These are phyloP conservation scores for Moniliophthora roreri DNA, from an alignment of 1,284 basidiomycete genomes.

Conservation along the genomic window DNA sequence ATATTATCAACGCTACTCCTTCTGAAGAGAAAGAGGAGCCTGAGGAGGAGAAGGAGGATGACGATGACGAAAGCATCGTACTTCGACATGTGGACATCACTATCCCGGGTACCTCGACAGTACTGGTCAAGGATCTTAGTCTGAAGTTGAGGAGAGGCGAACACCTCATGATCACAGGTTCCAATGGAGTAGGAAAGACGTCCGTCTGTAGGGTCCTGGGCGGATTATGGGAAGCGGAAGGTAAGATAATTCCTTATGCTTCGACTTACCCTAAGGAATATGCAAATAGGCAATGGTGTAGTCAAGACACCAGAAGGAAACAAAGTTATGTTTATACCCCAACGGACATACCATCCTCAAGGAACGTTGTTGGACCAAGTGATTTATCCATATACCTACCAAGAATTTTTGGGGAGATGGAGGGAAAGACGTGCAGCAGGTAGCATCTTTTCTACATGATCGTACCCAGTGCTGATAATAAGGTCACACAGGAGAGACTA, in stretches of 20 bases:
- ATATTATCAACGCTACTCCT: neutral
- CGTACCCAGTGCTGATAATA: too few relatives aligned
- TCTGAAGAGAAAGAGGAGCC: neutral
- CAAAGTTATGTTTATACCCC: constrained; percentile 87
- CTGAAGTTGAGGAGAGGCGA: constrained; percentile 77
- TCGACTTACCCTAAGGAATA: neutral
- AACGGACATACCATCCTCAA: constrained; percentile 87
- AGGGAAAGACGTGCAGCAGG: constrained; percentile 47
- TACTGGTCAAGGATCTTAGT: constrained; percentile 73
- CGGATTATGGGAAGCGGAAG: constrained; percentile 79
- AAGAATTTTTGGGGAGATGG: constrained; percentile 67
- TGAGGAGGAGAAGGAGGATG: constrained; percentile 4
- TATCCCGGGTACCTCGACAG: constrained; percentile 18
- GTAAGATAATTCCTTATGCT: constrained; percentile 11
- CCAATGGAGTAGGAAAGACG: constrained; percentile 94
- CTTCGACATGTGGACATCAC: neutral
- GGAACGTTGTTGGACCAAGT: constrained; percentile 88
- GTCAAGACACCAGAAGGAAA: constrained; percentile 32
- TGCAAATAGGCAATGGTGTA: neutral
- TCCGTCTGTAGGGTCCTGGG: constrained; percentile 90
- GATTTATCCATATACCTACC: constrained; percentile 85
- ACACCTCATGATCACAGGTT: constrained; percentile 93
- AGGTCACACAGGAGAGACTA: neutral
- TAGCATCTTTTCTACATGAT: too few relatives aligned
- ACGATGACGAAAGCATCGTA: constrained; percentile 18